Conservation (phyloP, 768 basidiomycete genomes). For the Tulasnella sp. region DNA sequence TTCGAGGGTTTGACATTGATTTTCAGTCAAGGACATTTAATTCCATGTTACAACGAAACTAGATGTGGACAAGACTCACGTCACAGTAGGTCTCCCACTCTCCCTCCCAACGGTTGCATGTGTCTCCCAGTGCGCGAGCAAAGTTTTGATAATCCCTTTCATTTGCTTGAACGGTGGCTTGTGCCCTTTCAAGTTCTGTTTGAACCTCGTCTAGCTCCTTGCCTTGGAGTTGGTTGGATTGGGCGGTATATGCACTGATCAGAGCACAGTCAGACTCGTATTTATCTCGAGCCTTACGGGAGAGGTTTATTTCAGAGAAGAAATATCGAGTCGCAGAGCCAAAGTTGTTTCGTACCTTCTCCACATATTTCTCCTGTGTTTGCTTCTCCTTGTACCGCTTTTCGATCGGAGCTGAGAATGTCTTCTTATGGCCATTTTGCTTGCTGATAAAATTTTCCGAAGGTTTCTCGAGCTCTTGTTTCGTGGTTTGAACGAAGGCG, state of each 20-base stretch:
- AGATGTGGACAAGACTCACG: conserved; percentile 34
- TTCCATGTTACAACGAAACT: background rate
- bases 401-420: conserved; percentile 71
- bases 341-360: conserved; percentile 46
- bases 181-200: conserved; percentile 78
- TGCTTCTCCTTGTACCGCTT: conserved; percentile 88
- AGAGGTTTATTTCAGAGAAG: background rate
- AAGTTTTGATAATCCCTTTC: conserved; percentile 89
- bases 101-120: conserved; percentile 79
- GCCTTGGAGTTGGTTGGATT: conserved; percentile 85
- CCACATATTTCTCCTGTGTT: conserved; percentile 77
- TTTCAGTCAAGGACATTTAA: background rate
- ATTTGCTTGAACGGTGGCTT: conserved; percentile 83
- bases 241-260: conserved; percentile 91
- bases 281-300: conserved; percentile 66
- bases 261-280: conserved; percentile 91
- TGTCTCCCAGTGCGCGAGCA: conserved; percentile 70
- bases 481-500: conserved; percentile 69
- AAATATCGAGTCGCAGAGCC: background rate
- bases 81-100: conserved; percentile 96
- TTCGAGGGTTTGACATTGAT: conserved; percentile 87
- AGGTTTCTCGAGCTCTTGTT: conserved; percentile 67
- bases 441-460: conserved; percentile 56
- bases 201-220: conserved; percentile 88
- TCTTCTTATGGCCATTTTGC: conserved; percentile 69